Base-by-base conservation (phyloP, 176 grass and related monocot species). In the Oryza longistaminata region DNA sequence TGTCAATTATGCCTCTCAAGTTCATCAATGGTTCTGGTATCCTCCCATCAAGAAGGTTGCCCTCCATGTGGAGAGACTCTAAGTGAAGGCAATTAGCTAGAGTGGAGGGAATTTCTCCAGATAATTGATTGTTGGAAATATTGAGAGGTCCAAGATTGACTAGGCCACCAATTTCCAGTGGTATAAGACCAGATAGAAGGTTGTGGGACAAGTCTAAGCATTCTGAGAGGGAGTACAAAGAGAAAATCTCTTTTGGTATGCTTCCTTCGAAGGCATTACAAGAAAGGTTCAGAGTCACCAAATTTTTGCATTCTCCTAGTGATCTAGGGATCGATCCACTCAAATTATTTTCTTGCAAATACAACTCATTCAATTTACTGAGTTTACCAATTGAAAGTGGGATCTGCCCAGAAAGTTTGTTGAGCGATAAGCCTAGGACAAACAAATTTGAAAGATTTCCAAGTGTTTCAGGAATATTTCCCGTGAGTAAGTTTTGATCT, bases 361-460 rank as follows among this genome's bases (percentile, higher is more conserved):
- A 19, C 2, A 92, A 73, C 58, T n/a, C 17, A 69, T n/a, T 75
- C 35, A 92, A 9, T 74, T 70, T 17, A 16, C 44, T 21, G 0
- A 92, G 60, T 9, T 92, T 82, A 4, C 74, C 79, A 34, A 92
- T 10, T 11, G 90, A 89, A 74, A 11, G 37, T 0, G 87, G 90
- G 0, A 92, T 79, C 9, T 34, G 9, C 0, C 90, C 90, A 9
- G 34, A 73, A 21, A 92, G 13, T 21, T 48, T 89, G 40, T 92
- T 92, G 0, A 24, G 5, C 9, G 61, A 74, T 29, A 88, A 26
- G 14, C 8, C 11, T 52, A 92, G 22, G 26, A 26, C 31, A 33
- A 72, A 13, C 69, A 92, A 27, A 1, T 75, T 80, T 21, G 3
- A 3, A 26, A 92, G 73, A 5, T 73, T 69, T 22, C 82, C 79